Evolutionary conservation across 2,329 filamentous ascomycete genomes (phyloP).

Genomic region (Elsinoe perseae): DNA sequence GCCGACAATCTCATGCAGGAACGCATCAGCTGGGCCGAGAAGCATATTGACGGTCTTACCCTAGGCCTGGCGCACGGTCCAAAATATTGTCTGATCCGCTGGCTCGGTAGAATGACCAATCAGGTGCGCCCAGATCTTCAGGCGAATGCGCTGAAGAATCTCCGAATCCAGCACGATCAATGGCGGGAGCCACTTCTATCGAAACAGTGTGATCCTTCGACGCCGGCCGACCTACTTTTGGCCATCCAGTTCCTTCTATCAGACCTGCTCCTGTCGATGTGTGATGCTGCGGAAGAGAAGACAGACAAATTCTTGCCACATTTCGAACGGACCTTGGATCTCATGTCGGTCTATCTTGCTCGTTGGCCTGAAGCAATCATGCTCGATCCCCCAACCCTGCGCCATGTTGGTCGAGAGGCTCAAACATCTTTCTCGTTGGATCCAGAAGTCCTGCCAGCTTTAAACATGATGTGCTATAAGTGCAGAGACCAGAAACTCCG

Average conservation of each 20-base stretch:
- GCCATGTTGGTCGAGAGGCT: not conserved
- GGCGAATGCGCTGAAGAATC: not conserved
- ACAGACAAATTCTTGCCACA: not conserved
- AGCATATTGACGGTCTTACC: not conserved
- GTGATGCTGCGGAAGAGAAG: not conserved
- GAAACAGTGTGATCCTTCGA: not conserved
- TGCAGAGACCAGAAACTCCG: not conserved
- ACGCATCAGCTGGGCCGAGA: not conserved
- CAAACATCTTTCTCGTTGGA: slow-evolving; percentile 4
- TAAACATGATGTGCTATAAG: slow-evolving; percentile 9
- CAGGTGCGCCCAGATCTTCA: not conserved
- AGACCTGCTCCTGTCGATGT: not conserved
- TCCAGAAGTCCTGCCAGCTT: not conserved
- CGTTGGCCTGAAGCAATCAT: slow-evolving; percentile 5
- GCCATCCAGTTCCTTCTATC: slow-evolving; percentile 1
- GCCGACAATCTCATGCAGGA: slow-evolving; percentile 5
- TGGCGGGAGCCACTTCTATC: not conserved
- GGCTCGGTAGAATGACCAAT: slow-evolving; percentile 3
- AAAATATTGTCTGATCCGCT: not conserved
- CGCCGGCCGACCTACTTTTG: not conserved
- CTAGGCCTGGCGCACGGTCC: not conserved
- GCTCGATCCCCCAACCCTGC: not conserved
- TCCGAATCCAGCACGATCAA: not conserved
- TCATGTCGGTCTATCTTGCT: slow-evolving; percentile 4
- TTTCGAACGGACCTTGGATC: not conserved